Conservation (phyloP, 1,284 basidiomycete genomes). For the Ceratobasidium sp. region DNA sequence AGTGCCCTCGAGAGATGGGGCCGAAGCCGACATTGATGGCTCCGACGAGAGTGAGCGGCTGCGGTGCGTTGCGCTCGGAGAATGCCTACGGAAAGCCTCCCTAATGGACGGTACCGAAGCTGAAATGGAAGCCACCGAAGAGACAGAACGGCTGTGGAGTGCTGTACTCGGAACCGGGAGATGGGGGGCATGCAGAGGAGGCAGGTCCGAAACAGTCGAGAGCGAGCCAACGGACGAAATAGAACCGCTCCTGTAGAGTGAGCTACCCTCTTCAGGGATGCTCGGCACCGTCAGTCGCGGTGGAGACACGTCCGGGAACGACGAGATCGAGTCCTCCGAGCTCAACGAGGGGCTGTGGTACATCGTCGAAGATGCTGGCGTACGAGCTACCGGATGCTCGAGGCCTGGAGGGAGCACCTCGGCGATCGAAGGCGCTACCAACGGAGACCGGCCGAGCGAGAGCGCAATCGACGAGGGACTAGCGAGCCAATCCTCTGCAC, state of each 20-base stretch:
- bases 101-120: conserved; percentile 19
- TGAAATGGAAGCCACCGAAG: conserved; percentile 11
- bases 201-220: conserved; percentile 23
- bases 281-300: conserved; percentile 23
- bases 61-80: neutral
- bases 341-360: conserved; percentile 21
- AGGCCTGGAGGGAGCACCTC: conserved; percentile 39
- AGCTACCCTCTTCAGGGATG: conserved; percentile 26
- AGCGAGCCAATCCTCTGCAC: conserved; percentile 35
- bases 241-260: conserved; percentile 11
- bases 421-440: conserved; percentile 4
- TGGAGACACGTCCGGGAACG: conserved; percentile 37
- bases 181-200: conserved; percentile 35
- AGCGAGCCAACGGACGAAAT: conserved; percentile 19
- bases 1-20: conserved; percentile 9
- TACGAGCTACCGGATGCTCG: neutral
- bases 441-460: conserved; percentile 15
- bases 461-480: conserved; percentile 40
- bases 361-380: conserved; percentile 1
- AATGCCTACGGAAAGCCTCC: neutral
- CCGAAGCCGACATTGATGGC: neutral
- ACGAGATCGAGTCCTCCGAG: conserved; percentile 27
- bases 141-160: conserved; percentile 14
- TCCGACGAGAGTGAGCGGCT: conserved; percentile 21
- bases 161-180: conserved; percentile 21